Evolutionary conservation across 2,329 filamentous ascomycete species (phyloP).

Genomic region (Knufia fluminis): DNA sequence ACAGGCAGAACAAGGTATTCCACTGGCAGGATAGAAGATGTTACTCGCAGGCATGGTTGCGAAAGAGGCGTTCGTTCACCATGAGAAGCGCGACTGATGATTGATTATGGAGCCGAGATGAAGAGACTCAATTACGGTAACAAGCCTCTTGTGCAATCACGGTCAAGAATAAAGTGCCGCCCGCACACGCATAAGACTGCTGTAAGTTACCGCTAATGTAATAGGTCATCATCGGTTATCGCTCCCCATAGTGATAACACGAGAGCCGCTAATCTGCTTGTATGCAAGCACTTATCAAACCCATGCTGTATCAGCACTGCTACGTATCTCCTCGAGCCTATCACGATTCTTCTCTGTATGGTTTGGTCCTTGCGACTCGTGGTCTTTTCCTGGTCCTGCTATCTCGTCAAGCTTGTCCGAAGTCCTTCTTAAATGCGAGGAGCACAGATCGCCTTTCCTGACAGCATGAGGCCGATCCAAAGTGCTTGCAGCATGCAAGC

Average conservation of each 20-base stretch:
- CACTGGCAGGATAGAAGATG: not conserved
- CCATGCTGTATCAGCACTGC: not conserved
- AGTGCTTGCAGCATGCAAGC: not conserved
- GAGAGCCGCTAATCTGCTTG: not conserved
- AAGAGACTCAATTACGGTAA: not conserved
- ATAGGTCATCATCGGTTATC: not conserved
- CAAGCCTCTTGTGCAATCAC: not conserved
- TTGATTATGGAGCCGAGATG: slow-evolving; percentile 5
- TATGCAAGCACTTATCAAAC: not conserved
- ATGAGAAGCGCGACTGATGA: too few species aligned
- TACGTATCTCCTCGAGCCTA: not conserved
- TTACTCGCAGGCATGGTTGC: not conserved
- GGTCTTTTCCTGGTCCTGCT: not conserved
- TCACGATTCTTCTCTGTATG: too few species aligned
- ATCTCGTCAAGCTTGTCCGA: not conserved
- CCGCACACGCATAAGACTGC: not conserved
- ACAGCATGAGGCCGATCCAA: not conserved
- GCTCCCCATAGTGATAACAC: not conserved
- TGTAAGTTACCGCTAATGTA: not conserved
- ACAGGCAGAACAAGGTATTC: not conserved
- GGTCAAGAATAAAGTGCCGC: not conserved
- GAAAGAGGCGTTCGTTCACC: not conserved
- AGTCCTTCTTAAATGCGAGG: not conserved
- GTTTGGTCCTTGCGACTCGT: too few species aligned
- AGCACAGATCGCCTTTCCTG: not conserved